Percentiles rank a stretch among this genome's conserved stretches.
These are phyloP conservation scores for Termitomyces sp. DNA, from an alignment of 768 basidiomycete species.

Conservation along the genomic window DNA sequence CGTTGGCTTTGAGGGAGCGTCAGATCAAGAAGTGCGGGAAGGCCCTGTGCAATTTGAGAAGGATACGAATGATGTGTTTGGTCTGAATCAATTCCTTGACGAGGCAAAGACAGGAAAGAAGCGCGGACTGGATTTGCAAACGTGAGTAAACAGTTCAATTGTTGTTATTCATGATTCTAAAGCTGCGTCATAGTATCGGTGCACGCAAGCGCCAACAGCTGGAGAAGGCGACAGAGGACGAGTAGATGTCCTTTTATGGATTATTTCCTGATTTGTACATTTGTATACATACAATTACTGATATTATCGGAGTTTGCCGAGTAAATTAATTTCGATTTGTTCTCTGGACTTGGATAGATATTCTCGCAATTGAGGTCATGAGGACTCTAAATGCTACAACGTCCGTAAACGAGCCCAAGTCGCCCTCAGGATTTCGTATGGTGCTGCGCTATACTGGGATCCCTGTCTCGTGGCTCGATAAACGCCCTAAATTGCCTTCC, in stretches of 20 bases:
- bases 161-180: neutral
- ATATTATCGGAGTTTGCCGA: slow-evolving; percentile 10
- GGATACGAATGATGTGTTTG: slow-evolving; percentile 95
- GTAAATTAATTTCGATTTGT: slow-evolving; percentile 7
- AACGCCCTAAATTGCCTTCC: slow-evolving; percentile 82
- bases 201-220: slow-evolving; percentile 69
- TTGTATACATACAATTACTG: neutral
- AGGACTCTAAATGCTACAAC: slow-evolving; percentile 16
- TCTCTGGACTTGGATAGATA: neutral
- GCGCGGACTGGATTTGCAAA: slow-evolving; percentile 75
- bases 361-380: slow-evolving; percentile 20
- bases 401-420: slow-evolving; percentile 14
- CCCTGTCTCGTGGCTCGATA: slow-evolving; percentile 74
- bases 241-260: slow-evolving; percentile 16
- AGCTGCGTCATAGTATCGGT: slow-evolving; percentile 32
- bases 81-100: slow-evolving; percentile 94
- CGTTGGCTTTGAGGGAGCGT: slow-evolving; percentile 89
- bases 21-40: slow-evolving; percentile 76
- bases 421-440: slow-evolving; percentile 49
- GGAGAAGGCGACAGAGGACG: slow-evolving; percentile 48
- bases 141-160: slow-evolving; percentile 36
- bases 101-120: slow-evolving; percentile 96
- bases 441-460: slow-evolving; percentile 68
- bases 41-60: slow-evolving; percentile 99
- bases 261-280: neutral